Evolutionary conservation across 2,329 filamentous ascomycete species (phyloP).

Genomic region (Fusarium chlamydosporum): DNA sequence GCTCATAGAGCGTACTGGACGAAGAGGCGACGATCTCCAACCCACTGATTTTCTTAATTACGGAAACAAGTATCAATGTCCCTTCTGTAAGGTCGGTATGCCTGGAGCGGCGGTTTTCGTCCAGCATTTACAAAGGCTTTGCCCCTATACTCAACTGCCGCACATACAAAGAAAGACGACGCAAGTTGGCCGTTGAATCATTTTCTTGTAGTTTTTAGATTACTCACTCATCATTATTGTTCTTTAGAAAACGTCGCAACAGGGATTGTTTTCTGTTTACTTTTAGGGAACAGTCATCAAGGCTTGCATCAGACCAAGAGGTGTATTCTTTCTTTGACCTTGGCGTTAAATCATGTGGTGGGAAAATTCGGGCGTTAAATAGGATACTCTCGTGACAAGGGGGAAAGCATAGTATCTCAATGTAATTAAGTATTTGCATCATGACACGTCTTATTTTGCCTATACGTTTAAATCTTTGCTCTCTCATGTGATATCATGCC

Average conservation of each 20-base stretch:
- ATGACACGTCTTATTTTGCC: no score
- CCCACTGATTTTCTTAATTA: slow-evolving; percentile 22
- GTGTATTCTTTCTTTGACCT: neutral
- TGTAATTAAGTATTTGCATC: no score
- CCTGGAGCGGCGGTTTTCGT: slow-evolving; percentile 1
- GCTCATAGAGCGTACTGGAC: neutral
- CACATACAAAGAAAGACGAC: neutral
- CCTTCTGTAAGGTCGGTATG: slow-evolving; percentile 16
- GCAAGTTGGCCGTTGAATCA: neutral
- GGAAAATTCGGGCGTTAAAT: neutral
- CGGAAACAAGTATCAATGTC: slow-evolving; percentile 14
- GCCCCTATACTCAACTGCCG: neutral
- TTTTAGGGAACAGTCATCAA: neutral
- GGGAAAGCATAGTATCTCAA: neutral
- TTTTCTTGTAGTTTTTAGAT: neutral
- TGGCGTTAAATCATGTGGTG: no score
- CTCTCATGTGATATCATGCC: neutral
- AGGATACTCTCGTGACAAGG: neutral
- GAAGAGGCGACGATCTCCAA: neutral
- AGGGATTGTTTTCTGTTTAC: neutral
- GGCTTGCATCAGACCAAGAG: neutral
- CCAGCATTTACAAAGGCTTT: slow-evolving; percentile 16
- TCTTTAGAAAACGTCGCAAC: neutral
- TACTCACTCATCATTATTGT: neutral
- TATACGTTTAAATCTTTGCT: no score